These are phyloP conservation scores for Ganoderma lucidum DNA, from an alignment of 1,284 basidiomycete genomes.

Conservation along the genomic window DNA sequence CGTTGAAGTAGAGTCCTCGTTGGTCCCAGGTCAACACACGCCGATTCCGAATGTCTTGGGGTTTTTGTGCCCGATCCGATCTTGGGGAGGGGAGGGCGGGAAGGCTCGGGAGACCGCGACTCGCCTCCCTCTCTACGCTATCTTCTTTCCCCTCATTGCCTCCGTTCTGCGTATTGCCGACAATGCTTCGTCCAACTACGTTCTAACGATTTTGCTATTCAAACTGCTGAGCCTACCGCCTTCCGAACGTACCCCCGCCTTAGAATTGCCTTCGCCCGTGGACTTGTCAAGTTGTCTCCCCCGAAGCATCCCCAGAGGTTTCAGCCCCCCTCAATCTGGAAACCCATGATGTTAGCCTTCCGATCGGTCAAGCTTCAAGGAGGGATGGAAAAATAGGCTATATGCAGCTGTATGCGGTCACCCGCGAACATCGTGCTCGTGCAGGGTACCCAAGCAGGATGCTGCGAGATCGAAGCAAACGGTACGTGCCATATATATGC, in stretches of 20 bases:
- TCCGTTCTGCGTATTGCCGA: not conserved
- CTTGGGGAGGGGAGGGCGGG: not conserved
- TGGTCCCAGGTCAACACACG: not conserved
- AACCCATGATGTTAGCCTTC: not conserved
- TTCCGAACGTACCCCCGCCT: not conserved
- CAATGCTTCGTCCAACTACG: not conserved
- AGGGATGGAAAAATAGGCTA: not conserved
- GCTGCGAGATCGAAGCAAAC: not conserved
- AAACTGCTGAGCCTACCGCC: not conserved
- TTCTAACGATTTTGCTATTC: not conserved
- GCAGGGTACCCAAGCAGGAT: not conserved
- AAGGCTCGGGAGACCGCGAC: not conserved
- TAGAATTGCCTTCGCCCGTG: not conserved
- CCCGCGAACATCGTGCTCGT: not conserved
- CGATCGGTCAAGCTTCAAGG: not conserved
- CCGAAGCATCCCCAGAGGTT: not conserved
- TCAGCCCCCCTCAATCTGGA: not conserved
- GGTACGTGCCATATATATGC: not conserved
- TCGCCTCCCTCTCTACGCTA: not conserved
- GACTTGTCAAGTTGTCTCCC: not conserved
- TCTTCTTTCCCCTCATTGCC: not conserved
- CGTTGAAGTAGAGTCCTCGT: not conserved
- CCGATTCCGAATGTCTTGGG: not conserved
- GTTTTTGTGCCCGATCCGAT: not conserved
- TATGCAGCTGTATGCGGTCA: not conserved